Evolutionary conservation across 495 filamentous ascomycete genomes (phyloP).

Genomic region (Daldinia caldariorum): DNA sequence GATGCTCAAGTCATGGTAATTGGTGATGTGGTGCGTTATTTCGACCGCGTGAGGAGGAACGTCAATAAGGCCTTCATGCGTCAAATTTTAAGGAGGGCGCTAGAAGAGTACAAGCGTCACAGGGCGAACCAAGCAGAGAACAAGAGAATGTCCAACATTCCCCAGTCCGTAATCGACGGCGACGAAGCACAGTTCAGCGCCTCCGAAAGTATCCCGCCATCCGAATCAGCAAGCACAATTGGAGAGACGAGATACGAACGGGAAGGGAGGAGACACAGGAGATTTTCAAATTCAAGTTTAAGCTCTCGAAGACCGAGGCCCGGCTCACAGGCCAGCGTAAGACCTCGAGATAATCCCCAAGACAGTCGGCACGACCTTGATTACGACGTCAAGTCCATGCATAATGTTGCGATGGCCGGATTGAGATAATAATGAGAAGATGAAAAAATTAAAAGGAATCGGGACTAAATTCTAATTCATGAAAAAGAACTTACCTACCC

Average conservation of each 20-base stretch:
- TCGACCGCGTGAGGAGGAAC: slow-evolving; percentile 48
- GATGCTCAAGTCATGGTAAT: slow-evolving; percentile 49
- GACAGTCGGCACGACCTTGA: slow-evolving; percentile 31
- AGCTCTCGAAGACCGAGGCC: slow-evolving; percentile 22
- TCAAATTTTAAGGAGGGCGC: slow-evolving; percentile 45
- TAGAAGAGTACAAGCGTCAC: slow-evolving; percentile 46
- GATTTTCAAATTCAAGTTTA: slow-evolving; percentile 28
- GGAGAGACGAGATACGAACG: slow-evolving; percentile 20
- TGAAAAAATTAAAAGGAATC: slow-evolving; percentile 6
- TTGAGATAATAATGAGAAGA: slow-evolving; percentile 32
- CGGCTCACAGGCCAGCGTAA: slow-evolving; percentile 19
- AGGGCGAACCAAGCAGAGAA: slow-evolving; percentile 24
- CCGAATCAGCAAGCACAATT: slow-evolving; percentile 25
- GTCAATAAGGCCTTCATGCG: slow-evolving; percentile 52
- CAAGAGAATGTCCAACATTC: slow-evolving; percentile 18
- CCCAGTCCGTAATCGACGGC: slow-evolving; percentile 15
- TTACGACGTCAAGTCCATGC: slow-evolving; percentile 48
- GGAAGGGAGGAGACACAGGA: slow-evolving; percentile 27
- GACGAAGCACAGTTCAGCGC: slow-evolving; percentile 33
- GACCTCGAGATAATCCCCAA: slow-evolving; percentile 13
- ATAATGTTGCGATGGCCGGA: slow-evolving; percentile 47
- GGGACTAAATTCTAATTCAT: slow-evolving; percentile 22
- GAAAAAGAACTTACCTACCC: slow-evolving; percentile 16
- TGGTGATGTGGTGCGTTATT: slow-evolving; percentile 49
- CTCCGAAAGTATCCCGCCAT: slow-evolving; percentile 29